A percentile compares a stretch with the other conserved stretches of the same genome.
Conservation (phyloP, 495 filamentous ascomycete species). For the Podospora bellae-mahoneyi region DNA sequence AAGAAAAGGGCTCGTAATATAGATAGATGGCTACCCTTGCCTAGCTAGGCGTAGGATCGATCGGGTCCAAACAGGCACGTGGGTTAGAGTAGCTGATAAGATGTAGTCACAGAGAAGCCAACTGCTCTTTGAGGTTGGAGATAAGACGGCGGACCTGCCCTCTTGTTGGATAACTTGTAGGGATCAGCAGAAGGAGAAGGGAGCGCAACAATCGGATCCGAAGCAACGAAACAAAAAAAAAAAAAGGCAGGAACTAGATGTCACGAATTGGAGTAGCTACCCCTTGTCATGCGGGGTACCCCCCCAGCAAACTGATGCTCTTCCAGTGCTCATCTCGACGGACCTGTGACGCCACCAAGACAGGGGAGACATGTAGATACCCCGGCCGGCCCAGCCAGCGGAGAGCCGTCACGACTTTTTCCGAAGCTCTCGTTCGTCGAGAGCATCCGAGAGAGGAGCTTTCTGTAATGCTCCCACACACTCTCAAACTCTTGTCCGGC, state of each 20-base stretch:
- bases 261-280: slow-evolving; percentile 3
- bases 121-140: neutral
- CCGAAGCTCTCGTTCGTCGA: neutral
- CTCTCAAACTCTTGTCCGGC: neutral
- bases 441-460: neutral
- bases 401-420: slow-evolving; percentile 5
- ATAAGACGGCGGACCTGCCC: neutral
- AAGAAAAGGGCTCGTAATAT: neutral
- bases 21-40: neutral
- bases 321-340: too few species aligned
- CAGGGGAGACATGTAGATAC: neutral
- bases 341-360: neutral
- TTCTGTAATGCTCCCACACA: neutral
- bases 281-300: slow-evolving; percentile 1
- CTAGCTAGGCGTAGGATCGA: neutral
- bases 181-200: neutral
- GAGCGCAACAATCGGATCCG: neutral
- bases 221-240: neutral
- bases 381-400: neutral
- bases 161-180: neutral
- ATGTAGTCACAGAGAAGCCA: neutral
- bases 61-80: neutral
- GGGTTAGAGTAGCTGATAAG: neutral
- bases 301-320: neutral
- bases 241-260: neutral